These are phyloP conservation scores for Wickerhamomyces chambardii DNA, from an alignment of 805 yeast genomes.

Conservation along the genomic window DNA sequence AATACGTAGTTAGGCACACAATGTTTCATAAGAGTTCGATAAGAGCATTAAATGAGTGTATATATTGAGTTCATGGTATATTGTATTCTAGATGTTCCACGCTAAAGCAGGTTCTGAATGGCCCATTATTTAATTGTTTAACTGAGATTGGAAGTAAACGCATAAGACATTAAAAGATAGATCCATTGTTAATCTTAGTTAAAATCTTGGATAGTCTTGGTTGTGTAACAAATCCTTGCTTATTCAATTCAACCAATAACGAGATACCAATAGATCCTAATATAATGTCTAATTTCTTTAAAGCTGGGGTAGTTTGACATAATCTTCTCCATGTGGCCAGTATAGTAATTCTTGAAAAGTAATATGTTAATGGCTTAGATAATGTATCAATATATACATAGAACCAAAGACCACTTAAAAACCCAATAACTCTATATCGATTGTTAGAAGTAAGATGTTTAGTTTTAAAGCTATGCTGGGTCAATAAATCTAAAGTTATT, in stretches of 20 bases:
- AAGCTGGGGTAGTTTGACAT: neutral
- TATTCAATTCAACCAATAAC: neutral
- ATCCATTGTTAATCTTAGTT: neutral
- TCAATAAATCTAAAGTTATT: conserved; percentile 1
- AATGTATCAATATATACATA: neutral
- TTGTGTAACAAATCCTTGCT: neutral
- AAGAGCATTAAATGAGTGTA: too few species aligned
- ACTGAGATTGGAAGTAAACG: too few species aligned
- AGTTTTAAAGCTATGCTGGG: neutral
- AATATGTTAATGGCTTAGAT: conserved; percentile 1
- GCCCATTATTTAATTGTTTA: too few species aligned
- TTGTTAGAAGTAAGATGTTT: conserved; percentile 1
- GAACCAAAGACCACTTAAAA: conserved; percentile 7
- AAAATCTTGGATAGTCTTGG: neutral
- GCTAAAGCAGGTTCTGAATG: too few species aligned
- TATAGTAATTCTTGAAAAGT: conserved; percentile 2
- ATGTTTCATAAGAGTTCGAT: too few species aligned
- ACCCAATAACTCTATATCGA: conserved; percentile 4
- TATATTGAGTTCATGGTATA: too few species aligned
- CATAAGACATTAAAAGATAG: too few species aligned
- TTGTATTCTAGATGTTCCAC: too few species aligned
- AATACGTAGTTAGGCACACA: too few species aligned
- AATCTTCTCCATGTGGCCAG: conserved; percentile 1
- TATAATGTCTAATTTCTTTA: neutral
- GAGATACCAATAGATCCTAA: neutral